phyloP scores from a whole-genome alignment of 202 grass and related monocot genomes.

The Setaria viridis region DNA sequence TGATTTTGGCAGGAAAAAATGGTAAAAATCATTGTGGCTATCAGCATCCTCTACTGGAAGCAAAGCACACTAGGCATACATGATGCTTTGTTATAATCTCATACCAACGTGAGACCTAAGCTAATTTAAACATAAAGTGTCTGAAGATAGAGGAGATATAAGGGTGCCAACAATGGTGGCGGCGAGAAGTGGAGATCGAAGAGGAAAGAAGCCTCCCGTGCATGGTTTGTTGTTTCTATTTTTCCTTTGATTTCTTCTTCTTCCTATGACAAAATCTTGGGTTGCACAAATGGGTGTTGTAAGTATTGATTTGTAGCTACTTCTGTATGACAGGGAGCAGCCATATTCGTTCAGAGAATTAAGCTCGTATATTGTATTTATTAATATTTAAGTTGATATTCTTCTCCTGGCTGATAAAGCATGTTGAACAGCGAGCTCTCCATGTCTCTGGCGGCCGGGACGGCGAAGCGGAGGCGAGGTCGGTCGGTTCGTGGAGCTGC shows the following conservation, averaged over 20 bases:
- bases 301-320: constrained; percentile 58
- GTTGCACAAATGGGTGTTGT: constrained; percentile 55
- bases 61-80: constrained; percentile 35
- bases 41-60: constrained; percentile 34
- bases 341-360: constrained; percentile 3
- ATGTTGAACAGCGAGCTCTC: no score
- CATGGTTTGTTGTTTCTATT: constrained; percentile 41
- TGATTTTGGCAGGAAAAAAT: constrained; percentile 38
- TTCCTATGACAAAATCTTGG: constrained; percentile 25
- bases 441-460: no score
- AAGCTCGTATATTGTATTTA: constrained; percentile 48
- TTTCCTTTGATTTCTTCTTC: constrained; percentile 25
- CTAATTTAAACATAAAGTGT: constrained; percentile 19
- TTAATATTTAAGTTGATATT: constrained; percentile 41
- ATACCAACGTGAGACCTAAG: background rate
- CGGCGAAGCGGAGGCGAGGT: no score
- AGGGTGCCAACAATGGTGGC: constrained; percentile 13
- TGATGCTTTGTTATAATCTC: constrained; percentile 31
- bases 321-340: constrained; percentile 34
- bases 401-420: constrained; percentile 26
- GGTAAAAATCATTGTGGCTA: constrained; percentile 27
- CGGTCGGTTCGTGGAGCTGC: no score
- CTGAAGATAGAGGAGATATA: constrained; percentile 36
- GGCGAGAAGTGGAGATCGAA: background rate
- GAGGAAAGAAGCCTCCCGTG: constrained; percentile 7